phyloP scores from a whole-genome alignment of 1,284 basidiomycete species.

The Marasmius tenuissimus region DNA sequence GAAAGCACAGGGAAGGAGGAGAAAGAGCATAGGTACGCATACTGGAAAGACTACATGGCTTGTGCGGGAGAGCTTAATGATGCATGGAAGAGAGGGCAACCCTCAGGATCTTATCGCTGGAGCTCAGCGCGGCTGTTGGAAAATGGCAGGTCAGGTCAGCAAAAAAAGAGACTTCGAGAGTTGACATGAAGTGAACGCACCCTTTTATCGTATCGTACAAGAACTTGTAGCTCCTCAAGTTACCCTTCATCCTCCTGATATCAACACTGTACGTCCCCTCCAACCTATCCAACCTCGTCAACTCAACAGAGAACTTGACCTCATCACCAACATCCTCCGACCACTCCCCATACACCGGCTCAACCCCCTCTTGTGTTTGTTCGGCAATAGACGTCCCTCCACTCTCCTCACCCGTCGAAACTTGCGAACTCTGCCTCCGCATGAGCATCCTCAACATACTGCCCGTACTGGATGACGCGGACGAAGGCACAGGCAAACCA shows the following conservation, averaged over 20 bases:
- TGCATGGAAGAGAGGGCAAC: too few relatives aligned
- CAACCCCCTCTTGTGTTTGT: conserved; percentile 27
- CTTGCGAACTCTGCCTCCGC: conserved; percentile 85
- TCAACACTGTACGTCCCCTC: conserved; percentile 88
- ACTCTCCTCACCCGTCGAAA: conserved; percentile 56
- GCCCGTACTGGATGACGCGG: conserved; percentile 60
- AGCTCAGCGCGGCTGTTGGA: too few relatives aligned
- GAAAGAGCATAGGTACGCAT: too few relatives aligned
- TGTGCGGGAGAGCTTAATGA: too few relatives aligned
- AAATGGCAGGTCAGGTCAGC: too few relatives aligned
- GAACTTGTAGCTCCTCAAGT: conserved; percentile 91
- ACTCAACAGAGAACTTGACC: conserved; percentile 90
- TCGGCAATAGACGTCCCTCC: background rate
- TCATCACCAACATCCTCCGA: conserved; percentile 86
- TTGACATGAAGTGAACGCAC: too few relatives aligned
- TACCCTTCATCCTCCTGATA: conserved; percentile 89
- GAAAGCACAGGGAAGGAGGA: too few relatives aligned
- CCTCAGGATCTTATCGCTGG: too few relatives aligned
- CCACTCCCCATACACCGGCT: conserved; percentile 77
- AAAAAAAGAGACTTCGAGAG: too few relatives aligned
- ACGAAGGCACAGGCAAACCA: conserved; percentile 78
- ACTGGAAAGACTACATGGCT: too few relatives aligned
- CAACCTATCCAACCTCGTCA: conserved; percentile 85
- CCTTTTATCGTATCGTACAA: conserved; percentile 87
- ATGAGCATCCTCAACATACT: conserved; percentile 84